Evolutionary conservation across 2,329 filamentous ascomycete species (phyloP).

Genomic region (Sarocladium brachiariae): DNA sequence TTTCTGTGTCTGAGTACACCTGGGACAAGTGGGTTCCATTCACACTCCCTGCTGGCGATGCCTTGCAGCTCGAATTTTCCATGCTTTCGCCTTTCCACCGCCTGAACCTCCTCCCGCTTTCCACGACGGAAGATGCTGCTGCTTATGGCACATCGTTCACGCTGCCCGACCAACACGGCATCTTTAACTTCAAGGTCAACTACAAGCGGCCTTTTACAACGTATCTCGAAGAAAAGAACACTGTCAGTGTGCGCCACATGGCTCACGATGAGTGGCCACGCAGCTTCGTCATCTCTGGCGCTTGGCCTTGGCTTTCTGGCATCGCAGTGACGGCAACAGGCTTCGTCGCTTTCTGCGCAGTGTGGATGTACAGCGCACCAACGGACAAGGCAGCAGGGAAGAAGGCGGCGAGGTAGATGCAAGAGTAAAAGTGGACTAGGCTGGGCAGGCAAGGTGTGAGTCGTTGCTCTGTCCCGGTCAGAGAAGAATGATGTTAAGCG

Average conservation of each 20-base stretch:
- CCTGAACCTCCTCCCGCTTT: slow-evolving; percentile 56
- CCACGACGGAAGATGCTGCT: slow-evolving; percentile 58
- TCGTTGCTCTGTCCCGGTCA: background rate
- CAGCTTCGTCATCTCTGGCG: slow-evolving; percentile 81
- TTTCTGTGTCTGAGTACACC: slow-evolving; percentile 81
- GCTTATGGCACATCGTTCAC: slow-evolving; percentile 71
- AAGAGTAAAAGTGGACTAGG: background rate
- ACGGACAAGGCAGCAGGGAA: slow-evolving; percentile 13
- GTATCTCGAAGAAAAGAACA: slow-evolving; percentile 86
- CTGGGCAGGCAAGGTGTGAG: background rate
- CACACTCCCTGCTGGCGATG: slow-evolving; percentile 60
- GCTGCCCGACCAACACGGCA: slow-evolving; percentile 93
- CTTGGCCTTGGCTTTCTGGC: slow-evolving; percentile 91
- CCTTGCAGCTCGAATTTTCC: slow-evolving; percentile 89
- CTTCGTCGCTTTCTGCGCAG: slow-evolving; percentile 74
- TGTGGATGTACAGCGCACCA: slow-evolving; percentile 75
- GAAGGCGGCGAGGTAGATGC: background rate
- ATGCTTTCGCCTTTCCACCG: slow-evolving; percentile 99
- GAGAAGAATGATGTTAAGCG: background rate
- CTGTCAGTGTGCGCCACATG: slow-evolving; percentile 91
- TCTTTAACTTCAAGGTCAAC: slow-evolving; percentile 97
- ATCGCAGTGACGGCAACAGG: slow-evolving; percentile 77
- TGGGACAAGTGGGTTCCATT: slow-evolving; percentile 72
- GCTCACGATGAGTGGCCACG: slow-evolving; percentile 95
- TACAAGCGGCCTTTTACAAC: slow-evolving; percentile 93